Percentiles rank a stretch among this genome's conserved stretches.
These are phyloP conservation scores for Diplodia seriata DNA, from an alignment of 2,329 filamentous ascomycete species.

Conservation along the genomic window DNA sequence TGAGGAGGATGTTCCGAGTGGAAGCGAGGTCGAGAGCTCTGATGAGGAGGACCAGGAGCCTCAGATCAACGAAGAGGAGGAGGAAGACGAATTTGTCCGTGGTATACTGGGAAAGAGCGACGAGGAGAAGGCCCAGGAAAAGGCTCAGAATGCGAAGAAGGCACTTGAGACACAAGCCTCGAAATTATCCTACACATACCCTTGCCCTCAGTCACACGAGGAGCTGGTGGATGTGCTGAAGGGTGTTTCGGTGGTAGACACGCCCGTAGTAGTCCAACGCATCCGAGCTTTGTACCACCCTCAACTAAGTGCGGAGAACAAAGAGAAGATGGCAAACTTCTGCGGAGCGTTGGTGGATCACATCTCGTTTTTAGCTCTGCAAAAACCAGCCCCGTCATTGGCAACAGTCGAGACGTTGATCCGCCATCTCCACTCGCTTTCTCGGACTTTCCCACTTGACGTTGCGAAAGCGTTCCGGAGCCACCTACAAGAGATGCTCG, in stretches of 20 bases:
- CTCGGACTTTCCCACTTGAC: conserved; percentile 81
- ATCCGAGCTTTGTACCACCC: conserved; percentile 93
- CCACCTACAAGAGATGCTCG: conserved; percentile 67
- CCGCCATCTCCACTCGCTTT: conserved; percentile 90
- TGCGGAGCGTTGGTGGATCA: conserved; percentile 71
- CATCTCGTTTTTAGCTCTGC: conserved; percentile 63
- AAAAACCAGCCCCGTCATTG: conserved; percentile 64
- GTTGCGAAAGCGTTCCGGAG: conserved; percentile 79
- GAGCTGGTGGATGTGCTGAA: conserved; percentile 73
- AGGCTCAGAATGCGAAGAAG: conserved; percentile 53
- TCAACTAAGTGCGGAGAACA: conserved; percentile 83
- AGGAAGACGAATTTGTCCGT: conserved; percentile 56
- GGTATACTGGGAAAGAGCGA: conserved; percentile 52
- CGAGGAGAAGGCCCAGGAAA: conserved; percentile 59
- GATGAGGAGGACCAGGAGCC: conserved; percentile 43
- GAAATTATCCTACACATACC: conserved; percentile 79
- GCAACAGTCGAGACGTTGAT: conserved; percentile 77
- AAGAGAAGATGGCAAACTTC: conserved; percentile 77
- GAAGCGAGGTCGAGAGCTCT: conserved; percentile 42
- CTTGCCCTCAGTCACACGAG: conserved; percentile 78
- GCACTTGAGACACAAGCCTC: conserved; percentile 55
- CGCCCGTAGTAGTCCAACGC: conserved; percentile 82
- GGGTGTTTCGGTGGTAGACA: conserved; percentile 66
- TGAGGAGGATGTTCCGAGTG: conserved; percentile 39
- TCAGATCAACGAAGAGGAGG: conserved; percentile 45